Evolutionary conservation across 768 basidiomycete species (phyloP).

Genomic region (Macrolepiota dolichaula): DNA sequence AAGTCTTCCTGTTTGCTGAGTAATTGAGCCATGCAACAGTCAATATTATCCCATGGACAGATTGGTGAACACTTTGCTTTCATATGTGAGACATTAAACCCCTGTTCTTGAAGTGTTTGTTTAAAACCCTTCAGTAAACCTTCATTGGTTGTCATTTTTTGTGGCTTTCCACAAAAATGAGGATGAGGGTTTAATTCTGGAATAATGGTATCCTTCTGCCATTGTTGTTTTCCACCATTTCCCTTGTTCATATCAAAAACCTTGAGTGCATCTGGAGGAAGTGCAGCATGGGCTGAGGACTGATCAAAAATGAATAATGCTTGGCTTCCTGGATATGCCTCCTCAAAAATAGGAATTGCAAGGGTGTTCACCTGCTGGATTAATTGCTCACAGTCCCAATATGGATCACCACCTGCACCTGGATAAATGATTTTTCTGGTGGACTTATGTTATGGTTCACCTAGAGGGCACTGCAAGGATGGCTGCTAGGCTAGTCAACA

Average conservation of each 20-base stretch:
- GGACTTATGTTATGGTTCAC: no score
- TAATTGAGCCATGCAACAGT: constrained; percentile 10
- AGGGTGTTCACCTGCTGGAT: constrained; percentile 26
- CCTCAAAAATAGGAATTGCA: constrained; percentile 33
- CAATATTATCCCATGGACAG: no score
- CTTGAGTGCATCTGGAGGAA: no score
- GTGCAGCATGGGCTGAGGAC: no score
- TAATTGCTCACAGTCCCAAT: constrained; percentile 35
- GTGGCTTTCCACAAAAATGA: constrained; percentile 22
- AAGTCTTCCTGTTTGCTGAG: no score
- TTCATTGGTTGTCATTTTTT: no score
- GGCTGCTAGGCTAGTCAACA: no score
- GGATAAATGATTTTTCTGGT: constrained; percentile 35
- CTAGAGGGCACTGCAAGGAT: no score
- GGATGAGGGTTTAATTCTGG: constrained; percentile 29
- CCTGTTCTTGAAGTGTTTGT: no score
- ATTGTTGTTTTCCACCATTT: constrained; percentile 33
- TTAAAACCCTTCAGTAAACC: no score
- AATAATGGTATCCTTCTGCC: constrained; percentile 33
- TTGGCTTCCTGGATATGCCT: constrained; percentile 25
- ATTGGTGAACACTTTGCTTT: no score
- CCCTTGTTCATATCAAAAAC: constrained; percentile 41
- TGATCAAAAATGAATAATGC: constrained; percentile 38
- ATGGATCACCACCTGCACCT: constrained; percentile 31
- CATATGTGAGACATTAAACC: no score